A percentile compares a stretch with the other conserved stretches of the same genome.
Evolutionary conservation across 2,329 filamentous ascomycete genomes (phyloP).

Genomic region (Venturia effusa): DNA sequence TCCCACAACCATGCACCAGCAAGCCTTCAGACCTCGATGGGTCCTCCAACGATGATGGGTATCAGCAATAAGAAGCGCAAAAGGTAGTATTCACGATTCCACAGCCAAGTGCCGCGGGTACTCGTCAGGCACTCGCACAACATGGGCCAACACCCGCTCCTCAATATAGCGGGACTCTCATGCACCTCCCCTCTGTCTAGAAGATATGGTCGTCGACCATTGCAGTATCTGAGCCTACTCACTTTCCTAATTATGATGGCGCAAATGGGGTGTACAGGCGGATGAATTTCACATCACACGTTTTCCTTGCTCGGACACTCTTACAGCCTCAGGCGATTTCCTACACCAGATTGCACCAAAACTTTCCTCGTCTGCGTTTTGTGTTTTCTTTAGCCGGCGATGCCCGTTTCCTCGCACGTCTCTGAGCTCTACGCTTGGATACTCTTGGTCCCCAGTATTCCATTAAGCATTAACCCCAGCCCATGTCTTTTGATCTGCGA

Average conservation of each 20-base stretch:
- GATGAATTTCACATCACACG: not conserved
- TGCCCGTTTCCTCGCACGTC: not conserved
- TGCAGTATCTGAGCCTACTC: not conserved
- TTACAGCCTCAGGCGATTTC: not conserved
- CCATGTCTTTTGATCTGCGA: not conserved
- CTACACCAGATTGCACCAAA: not conserved
- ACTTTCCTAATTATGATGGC: not conserved
- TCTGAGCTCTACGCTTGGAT: not conserved
- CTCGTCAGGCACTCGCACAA: not conserved
- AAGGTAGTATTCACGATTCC: conserved; percentile 31
- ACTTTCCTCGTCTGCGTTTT: not conserved
- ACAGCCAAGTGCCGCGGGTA: not conserved
- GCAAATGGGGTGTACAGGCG: not conserved
- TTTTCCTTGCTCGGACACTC: not conserved
- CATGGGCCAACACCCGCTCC: not conserved
- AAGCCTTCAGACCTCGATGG: conserved; percentile 6
- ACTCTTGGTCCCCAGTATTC: not conserved
- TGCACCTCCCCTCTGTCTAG: not conserved
- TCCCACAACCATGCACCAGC: not conserved
- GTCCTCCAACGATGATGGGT: conserved; percentile 7
- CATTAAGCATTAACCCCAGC: not conserved
- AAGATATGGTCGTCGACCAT: not conserved
- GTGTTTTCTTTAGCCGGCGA: not conserved
- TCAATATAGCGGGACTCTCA: not conserved
- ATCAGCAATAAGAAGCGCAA: conserved; percentile 52